Percentiles rank a stretch among this genome's conserved stretches.
phyloP scores from a whole-genome alignment of 805 yeast genomes.

The Candida ponderosae region DNA sequence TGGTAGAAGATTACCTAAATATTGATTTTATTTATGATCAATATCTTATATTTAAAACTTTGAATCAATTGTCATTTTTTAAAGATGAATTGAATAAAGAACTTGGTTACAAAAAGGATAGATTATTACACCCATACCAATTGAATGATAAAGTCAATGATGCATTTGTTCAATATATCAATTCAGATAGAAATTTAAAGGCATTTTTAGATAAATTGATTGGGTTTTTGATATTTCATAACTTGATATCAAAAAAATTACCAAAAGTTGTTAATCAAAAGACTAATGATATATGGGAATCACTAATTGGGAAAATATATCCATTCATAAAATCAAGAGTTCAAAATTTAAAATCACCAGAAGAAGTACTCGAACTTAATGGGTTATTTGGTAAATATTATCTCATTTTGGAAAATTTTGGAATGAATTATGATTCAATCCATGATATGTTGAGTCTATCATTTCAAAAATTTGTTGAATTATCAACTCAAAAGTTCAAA shows the following conservation, averaged over 20 bases:
- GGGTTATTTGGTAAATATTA: conserved; percentile 60
- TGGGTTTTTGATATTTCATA: conserved; percentile 76
- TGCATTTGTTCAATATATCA: conserved; percentile 18
- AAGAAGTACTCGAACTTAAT: conserved; percentile 46
- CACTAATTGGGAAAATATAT: conserved; percentile 48
- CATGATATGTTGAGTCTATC: conserved; percentile 53
- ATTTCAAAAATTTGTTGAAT: conserved; percentile 54
- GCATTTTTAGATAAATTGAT: conserved; percentile 53
- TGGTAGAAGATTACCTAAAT: conserved; percentile 34
- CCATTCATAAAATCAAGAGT: conserved; percentile 50
- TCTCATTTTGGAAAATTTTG: conserved; percentile 70
- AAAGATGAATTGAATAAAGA: conserved; percentile 61
- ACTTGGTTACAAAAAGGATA: conserved; percentile 59
- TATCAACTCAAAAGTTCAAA: conserved; percentile 46
- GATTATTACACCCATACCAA: conserved; percentile 59
- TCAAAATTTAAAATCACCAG: conserved; percentile 31
- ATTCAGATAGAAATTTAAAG: conserved; percentile 37
- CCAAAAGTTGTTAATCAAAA: conserved; percentile 46
- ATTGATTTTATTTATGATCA: conserved; percentile 77
- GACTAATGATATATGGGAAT: conserved; percentile 70
- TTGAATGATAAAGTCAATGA: conserved; percentile 31
- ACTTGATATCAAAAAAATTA: conserved; percentile 55
- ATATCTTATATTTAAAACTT: conserved; percentile 68
- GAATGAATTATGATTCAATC: conserved; percentile 49
- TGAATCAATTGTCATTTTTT: conserved; percentile 57